These are phyloP conservation scores for Backusella westeae DNA, from an alignment of 192 early-diverging fungal genomes.

Conservation along the genomic window DNA sequence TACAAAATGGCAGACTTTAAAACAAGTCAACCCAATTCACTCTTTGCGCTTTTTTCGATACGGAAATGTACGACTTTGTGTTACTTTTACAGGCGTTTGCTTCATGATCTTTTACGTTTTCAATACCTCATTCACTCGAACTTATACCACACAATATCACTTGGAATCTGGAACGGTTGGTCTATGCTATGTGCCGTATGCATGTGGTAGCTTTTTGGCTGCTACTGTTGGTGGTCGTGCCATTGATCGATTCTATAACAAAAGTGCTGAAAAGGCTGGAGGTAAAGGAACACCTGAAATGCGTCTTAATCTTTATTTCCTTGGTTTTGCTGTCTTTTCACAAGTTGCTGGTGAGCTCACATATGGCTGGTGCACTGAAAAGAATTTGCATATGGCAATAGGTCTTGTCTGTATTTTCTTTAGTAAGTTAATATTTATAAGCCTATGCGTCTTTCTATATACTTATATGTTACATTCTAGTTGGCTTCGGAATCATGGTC, in stretches of 20 bases:
- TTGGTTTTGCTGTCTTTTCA: conserved; percentile 12
- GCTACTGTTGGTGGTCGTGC: conserved; percentile 19
- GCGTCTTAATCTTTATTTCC: conserved; percentile 22
- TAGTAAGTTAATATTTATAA: conserved; percentile 18
- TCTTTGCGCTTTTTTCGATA: conserved; percentile 16
- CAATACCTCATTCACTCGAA: conserved; percentile 35
- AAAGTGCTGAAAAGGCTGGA: conserved; percentile 9
- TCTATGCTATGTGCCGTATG: conserved; percentile 34
- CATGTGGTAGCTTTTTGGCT: conserved; percentile 24
- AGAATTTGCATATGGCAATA: conserved; percentile 32
- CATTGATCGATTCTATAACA: conserved; percentile 21
- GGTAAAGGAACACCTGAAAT: conserved; percentile 27
- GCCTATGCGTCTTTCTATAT: not conserved
- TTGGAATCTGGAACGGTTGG: conserved; percentile 30
- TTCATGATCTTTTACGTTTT: conserved; percentile 30
- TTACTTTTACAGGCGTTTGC: conserved; percentile 23
- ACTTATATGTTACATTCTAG: conserved; percentile 9
- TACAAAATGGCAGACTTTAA: not conserved
- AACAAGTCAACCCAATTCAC: conserved; percentile 25
- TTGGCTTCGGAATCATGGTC: conserved; percentile 29
- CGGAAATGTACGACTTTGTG: conserved; percentile 22
- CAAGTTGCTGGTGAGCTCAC: conserved; percentile 12
- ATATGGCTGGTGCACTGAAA: conserved; percentile 35
- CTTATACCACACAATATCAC: conserved; percentile 30
- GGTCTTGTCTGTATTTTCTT: conserved; percentile 30